Percentiles rank a stretch among this genome's conserved stretches.
phyloP scores from a whole-genome alignment of 495 filamentous ascomycete genomes.

The Neurospora pannonica region DNA sequence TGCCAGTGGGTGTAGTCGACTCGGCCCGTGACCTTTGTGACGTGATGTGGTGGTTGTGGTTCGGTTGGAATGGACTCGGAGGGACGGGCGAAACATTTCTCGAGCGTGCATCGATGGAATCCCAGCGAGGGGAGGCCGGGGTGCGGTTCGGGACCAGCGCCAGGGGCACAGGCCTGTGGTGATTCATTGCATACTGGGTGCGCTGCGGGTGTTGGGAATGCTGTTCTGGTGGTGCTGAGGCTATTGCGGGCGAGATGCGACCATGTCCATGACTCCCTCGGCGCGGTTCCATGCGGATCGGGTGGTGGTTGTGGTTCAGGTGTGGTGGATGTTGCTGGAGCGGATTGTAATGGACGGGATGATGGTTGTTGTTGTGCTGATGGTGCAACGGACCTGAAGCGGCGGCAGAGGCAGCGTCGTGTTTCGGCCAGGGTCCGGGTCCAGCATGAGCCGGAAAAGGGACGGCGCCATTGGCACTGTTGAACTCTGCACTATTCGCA shows the following conservation, averaged over 20 bases:
- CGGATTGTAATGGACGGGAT: conserved; percentile 15
- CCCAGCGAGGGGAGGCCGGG: conserved; percentile 32
- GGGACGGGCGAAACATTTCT: conserved; percentile 8
- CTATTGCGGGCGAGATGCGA: background rate
- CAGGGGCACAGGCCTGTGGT: background rate
- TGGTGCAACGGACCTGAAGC: conserved; percentile 13
- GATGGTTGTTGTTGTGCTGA: conserved; percentile 8
- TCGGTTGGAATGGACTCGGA: conserved; percentile 8
- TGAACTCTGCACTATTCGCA: background rate
- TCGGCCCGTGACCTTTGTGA: conserved; percentile 17
- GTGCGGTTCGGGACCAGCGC: background rate
- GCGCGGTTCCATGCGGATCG: background rate
- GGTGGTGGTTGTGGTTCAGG: background rate
- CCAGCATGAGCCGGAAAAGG: conserved; percentile 2
- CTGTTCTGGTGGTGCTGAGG: background rate
- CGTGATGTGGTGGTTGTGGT: conserved; percentile 3
- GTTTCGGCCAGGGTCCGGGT: conserved; percentile 22
- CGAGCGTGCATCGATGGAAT: conserved; percentile 22
- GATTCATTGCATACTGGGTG: background rate
- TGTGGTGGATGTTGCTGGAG: conserved; percentile 10
- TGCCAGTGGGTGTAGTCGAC: conserved; percentile 11
- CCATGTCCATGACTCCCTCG: background rate
- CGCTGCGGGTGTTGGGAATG: background rate
- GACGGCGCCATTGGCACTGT: background rate
- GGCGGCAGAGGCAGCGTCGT: conserved; percentile 10